Base-by-base conservation (phyloP, 495 filamentous ascomycete species). In the Aspergillus wentii region DNA sequence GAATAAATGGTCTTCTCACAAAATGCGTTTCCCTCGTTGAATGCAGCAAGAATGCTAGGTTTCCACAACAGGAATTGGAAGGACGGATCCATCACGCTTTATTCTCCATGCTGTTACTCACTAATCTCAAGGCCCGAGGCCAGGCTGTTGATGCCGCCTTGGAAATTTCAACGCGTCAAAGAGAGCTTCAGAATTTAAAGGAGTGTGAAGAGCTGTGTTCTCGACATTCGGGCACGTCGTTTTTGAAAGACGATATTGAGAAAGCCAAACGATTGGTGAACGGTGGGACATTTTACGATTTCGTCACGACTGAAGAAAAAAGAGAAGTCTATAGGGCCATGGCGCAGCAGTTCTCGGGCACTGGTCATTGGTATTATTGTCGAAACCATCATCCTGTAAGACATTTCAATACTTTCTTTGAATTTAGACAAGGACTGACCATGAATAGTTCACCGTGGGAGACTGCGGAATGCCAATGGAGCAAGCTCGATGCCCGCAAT, bases 381-480 rank as follows among this genome's bases (percentile, higher is more conserved):
- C 54, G 30, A 29, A 84, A 84, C 56, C 71, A 71, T 3, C 76
- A 85, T 52, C 78, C 81, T n/a, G 48, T 51, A 46, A 31, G 48
- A 16, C 8, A n/a, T 15, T 0, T 39, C n/a, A n/a, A n/a, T n/a
- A n/a, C n/a, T n/a, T n/a, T n/a, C n/a, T n/a, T n/a, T n/a, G n/a
- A n/a, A n/a, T n/a, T n/a, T n/a, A n/a, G n/a, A n/a, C n/a, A n/a
- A n/a, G n/a, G n/a, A n/a, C n/a, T n/a, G n/a, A 25, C 8, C 14
- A 17, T 30, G 5, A 25, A 5, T 21, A 51, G 49, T 86, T 86
- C 47, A 77, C 80, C 0, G 51, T 86, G 11, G 82, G 82, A 1
- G 74, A 87, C 43, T 88, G 83, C 49, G 84, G 83, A 11, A 76
- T 79, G 69, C 76, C 82, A 1, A 84, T 82, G 72, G 44, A 85